Evolutionary conservation across 805 yeast species (phyloP).

Genomic region (Hanseniaspora thailandica): DNA sequence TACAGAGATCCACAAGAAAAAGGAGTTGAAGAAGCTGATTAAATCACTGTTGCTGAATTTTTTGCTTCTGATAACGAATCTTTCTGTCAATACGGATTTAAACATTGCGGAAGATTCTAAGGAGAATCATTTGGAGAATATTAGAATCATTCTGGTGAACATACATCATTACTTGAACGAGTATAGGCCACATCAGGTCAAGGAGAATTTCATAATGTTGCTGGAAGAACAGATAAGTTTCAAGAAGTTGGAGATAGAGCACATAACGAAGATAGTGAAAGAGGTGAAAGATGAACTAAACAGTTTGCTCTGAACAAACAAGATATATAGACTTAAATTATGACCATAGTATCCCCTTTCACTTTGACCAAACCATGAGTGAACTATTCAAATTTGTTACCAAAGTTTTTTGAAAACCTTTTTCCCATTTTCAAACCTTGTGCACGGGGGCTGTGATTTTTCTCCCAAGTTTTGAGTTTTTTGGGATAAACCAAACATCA

Average conservation of each 20-base stretch:
- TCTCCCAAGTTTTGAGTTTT: too few species aligned
- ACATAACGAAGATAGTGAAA: slow-evolving; percentile 32
- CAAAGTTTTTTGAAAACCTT: too few species aligned
- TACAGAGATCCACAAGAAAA: slow-evolving; percentile 37
- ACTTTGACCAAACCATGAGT: too few species aligned
- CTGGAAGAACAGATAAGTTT: slow-evolving; percentile 58
- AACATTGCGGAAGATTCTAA: slow-evolving; percentile 26
- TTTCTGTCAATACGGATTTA: slow-evolving; percentile 54
- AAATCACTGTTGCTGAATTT: slow-evolving; percentile 70
- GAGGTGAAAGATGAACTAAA: slow-evolving; percentile 32
- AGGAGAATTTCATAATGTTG: slow-evolving; percentile 73
- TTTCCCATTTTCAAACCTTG: too few species aligned
- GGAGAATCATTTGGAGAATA: slow-evolving; percentile 57
- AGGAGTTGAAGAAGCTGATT: slow-evolving; percentile 67
- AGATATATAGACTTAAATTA: too few species aligned
- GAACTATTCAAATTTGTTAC: too few species aligned
- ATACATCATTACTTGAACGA: slow-evolving; percentile 85
- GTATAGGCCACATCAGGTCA: slow-evolving; percentile 87
- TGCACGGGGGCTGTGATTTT: too few species aligned
- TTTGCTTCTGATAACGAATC: slow-evolving; percentile 66
- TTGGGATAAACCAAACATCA: not conserved
- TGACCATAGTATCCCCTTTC: too few species aligned
- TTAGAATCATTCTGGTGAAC: slow-evolving; percentile 70
- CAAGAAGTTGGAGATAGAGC: slow-evolving; percentile 43
- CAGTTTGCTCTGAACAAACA: slow-evolving; percentile 23